Percentiles rank a stretch among this genome's conserved stretches.
Conservation (phyloP, 345 rosid species). For the Viola odorata region DNA sequence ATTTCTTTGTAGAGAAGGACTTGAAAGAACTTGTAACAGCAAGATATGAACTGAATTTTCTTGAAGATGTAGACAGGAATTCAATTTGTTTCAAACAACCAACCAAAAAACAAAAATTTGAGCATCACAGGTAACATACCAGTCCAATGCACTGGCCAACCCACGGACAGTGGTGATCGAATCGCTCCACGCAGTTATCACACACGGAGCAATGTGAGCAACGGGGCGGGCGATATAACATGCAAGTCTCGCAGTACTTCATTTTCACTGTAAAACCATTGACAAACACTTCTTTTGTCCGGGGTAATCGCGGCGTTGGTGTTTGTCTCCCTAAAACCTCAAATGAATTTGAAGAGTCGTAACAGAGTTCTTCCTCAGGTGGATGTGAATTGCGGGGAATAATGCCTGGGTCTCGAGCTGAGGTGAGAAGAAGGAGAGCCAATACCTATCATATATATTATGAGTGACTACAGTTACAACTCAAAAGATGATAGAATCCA, state of each 20-base stretch:
- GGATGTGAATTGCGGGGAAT: conserved; percentile 47
- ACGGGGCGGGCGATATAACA: conserved; percentile 53
- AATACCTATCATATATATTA: conserved; percentile 31
- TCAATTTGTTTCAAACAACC: neutral
- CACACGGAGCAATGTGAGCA: conserved; percentile 58
- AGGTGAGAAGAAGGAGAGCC: conserved; percentile 42
- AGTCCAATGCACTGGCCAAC: conserved; percentile 58
- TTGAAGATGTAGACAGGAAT: neutral
- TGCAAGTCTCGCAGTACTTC: conserved; percentile 50
- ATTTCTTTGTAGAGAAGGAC: too few relatives aligned
- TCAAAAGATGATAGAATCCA: neutral
- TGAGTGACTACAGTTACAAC: conserved; percentile 9
- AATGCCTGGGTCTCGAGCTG: conserved; percentile 47
- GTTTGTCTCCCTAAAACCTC: conserved; percentile 33
- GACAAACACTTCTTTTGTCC: conserved; percentile 31
- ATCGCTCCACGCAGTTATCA: conserved; percentile 50
- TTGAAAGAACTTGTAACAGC: neutral
- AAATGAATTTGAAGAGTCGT: conserved; percentile 26
- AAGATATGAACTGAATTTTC: neutral
- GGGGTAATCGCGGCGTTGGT: conserved; percentile 32
- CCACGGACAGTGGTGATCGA: conserved; percentile 63
- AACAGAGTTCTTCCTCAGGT: conserved; percentile 37
- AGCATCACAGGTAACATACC: conserved; percentile 26
- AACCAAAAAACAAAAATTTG: neutral
- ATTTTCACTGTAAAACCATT: conserved; percentile 34